Percentiles rank a stretch among this genome's conserved stretches.
These are phyloP conservation scores for Pseudozyma thailandica DNA, from an alignment of 1,284 basidiomycete species.

Conservation along the genomic window DNA sequence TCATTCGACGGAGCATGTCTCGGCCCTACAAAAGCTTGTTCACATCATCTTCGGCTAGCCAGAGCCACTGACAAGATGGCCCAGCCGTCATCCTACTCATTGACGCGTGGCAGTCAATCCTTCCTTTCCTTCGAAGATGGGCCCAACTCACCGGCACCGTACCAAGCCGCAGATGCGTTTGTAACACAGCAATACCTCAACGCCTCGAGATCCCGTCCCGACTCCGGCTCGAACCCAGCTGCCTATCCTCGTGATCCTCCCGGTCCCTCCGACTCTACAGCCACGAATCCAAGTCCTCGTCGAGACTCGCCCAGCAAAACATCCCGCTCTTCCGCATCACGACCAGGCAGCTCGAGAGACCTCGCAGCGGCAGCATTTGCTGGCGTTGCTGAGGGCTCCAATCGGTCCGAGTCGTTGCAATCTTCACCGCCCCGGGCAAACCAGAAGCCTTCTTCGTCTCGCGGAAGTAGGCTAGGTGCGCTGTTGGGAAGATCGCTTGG, in stretches of 20 bases:
- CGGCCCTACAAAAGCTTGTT: not conserved
- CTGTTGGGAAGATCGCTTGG: slow-evolving; percentile 17
- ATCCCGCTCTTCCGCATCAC: slow-evolving; percentile 8
- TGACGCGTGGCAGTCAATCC: slow-evolving; percentile 9
- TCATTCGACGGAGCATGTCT: too few relatives aligned
- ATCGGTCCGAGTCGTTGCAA: slow-evolving; percentile 8
- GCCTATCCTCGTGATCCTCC: not conserved
- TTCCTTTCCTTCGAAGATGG: slow-evolving; percentile 37
- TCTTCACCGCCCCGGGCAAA: slow-evolving; percentile 13
- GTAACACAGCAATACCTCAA: not conserved
- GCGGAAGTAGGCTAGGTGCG: slow-evolving; percentile 38
- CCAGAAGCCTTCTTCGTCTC: slow-evolving; percentile 10
- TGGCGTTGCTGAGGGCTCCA: slow-evolving; percentile 8
- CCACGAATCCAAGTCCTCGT: not conserved
- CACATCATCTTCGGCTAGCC: too few relatives aligned
- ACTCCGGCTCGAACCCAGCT: too few relatives aligned
- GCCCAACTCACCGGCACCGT: slow-evolving; percentile 17
- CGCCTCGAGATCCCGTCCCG: too few relatives aligned
- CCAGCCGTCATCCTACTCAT: slow-evolving; percentile 7
- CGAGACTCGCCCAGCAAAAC: slow-evolving; percentile 16
- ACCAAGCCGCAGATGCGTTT: not conserved
- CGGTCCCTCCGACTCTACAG: slow-evolving; percentile 4
- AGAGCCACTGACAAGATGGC: too few relatives aligned
- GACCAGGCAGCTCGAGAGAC: slow-evolving; percentile 12
- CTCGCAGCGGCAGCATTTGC: slow-evolving; percentile 10